Conservation (phyloP, 1,284 basidiomycete genomes). For the Ceratobasidium sp. region DNA sequence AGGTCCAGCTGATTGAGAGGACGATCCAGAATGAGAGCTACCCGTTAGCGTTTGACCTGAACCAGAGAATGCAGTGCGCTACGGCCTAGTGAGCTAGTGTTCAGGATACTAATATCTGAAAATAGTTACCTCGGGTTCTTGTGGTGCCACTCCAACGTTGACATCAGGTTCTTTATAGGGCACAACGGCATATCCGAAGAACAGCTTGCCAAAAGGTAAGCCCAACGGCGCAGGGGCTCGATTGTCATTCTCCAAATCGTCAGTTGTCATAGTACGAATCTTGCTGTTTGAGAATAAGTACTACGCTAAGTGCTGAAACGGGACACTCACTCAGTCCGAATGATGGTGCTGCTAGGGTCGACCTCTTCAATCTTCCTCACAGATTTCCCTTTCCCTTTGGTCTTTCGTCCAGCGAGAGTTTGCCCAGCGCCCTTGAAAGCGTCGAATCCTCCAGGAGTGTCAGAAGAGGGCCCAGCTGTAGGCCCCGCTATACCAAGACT, state of each 20-base stretch:
- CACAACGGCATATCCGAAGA: conserved; percentile 89
- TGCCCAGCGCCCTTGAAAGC: conserved; percentile 94
- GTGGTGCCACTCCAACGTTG: background rate
- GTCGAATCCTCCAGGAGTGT: conserved; percentile 68
- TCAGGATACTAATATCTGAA: background rate
- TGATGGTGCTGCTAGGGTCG: conserved; percentile 85
- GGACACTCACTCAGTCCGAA: conserved; percentile 79
- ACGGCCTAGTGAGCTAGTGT: background rate
- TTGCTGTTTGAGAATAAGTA: conserved; percentile 63
- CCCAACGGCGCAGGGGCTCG: conserved; percentile 91
- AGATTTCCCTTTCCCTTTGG: conserved; percentile 90
- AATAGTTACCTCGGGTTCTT: conserved; percentile 8
- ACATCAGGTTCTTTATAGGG: conserved; percentile 70
- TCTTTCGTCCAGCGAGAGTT: conserved; percentile 85
- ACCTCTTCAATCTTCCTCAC: conserved; percentile 84
- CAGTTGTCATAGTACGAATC: conserved; percentile 86
- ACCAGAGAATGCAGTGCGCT: conserved; percentile 29
- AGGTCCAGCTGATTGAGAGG: background rate
- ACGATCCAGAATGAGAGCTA: background rate
- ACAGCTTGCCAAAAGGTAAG: conserved; percentile 91
- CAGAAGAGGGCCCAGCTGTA: conserved; percentile 65
- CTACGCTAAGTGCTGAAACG: conserved; percentile 17
- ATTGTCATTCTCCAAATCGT: conserved; percentile 75
- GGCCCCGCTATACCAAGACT: conserved; percentile 58
- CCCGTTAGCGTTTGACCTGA: conserved; percentile 26